Evolutionary conservation across 768 basidiomycete genomes (phyloP).

Genomic region (Lentinula guzmanii): DNA sequence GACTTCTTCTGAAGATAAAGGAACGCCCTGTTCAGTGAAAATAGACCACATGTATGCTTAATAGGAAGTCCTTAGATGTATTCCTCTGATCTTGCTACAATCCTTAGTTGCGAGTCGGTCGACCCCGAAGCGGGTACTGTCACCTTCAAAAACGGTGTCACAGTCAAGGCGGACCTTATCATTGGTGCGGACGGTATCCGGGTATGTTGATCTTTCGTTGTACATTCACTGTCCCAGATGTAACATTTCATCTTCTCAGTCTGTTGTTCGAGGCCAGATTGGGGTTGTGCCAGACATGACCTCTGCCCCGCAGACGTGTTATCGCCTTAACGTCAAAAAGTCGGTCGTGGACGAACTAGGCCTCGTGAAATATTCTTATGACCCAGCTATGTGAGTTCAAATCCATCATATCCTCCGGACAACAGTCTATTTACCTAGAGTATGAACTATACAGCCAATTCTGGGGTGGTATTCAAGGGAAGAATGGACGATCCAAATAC

Average conservation of each 20-base stretch:
- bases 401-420: background rate
- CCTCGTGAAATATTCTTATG: constrained; percentile 21
- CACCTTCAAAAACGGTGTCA: constrained; percentile 20
- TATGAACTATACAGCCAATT: constrained; percentile 16
- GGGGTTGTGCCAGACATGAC: constrained; percentile 14
- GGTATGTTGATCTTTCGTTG: constrained; percentile 11
- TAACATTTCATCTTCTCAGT: constrained; percentile 10
- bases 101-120: constrained; percentile 17
- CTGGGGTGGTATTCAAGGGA: constrained; percentile 21
- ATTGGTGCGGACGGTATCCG: constrained; percentile 27
- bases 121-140: constrained; percentile 17
- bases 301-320: constrained; percentile 26
- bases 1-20: constrained; percentile 18
- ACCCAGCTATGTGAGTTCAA: constrained; percentile 24
- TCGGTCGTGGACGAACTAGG: constrained; percentile 22
- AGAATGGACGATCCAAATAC: constrained; percentile 24
- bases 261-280: constrained; percentile 16
- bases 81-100: background rate
- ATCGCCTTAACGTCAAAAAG: constrained; percentile 23
- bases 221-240: no score
- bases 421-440: background rate
- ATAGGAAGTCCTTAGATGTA: background rate
- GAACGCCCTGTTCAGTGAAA: constrained; percentile 18
- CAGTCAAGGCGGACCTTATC: constrained; percentile 22
- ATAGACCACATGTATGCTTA: constrained; percentile 13